Evolutionary conservation across 2,329 filamentous ascomycete genomes (phyloP).

Genomic region (Xylariaceae sp.): DNA sequence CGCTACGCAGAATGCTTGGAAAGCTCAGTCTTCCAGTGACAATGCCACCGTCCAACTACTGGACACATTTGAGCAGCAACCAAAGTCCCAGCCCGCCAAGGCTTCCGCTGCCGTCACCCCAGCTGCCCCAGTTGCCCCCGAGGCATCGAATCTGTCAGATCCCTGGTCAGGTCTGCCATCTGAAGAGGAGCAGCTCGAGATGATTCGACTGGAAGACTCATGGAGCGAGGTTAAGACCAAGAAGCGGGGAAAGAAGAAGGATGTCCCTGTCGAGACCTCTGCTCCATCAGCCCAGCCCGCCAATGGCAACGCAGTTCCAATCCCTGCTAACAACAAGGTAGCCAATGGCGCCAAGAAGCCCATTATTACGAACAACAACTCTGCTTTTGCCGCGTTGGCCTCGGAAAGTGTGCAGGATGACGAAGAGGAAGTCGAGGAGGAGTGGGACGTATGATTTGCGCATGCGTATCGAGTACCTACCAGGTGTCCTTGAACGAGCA

Average conservation of each 20-base stretch:
- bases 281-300: conserved; percentile 21
- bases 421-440: conserved; percentile 31
- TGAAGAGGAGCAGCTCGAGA: conserved; percentile 58
- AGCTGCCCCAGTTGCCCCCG: conserved; percentile 30
- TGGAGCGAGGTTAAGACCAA: conserved; percentile 56
- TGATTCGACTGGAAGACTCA: conserved; percentile 45
- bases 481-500: not conserved
- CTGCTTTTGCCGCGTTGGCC: conserved; percentile 33
- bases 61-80: conserved; percentile 50
- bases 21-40: conserved; percentile 36
- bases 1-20: conserved; percentile 41
- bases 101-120: conserved; percentile 23
- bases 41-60: conserved; percentile 45
- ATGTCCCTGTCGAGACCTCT: conserved; percentile 34
- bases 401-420: conserved; percentile 31
- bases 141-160: conserved; percentile 32
- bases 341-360: conserved; percentile 30
- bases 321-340: conserved; percentile 21
- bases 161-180: conserved; percentile 51
- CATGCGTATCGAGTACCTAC: conserved; percentile 3
- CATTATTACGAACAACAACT: conserved; percentile 30
- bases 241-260: conserved; percentile 40
- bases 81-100: conserved; percentile 34
- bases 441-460: conserved; percentile 34
- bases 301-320: conserved; percentile 15